Percentiles rank a stretch among this genome's conserved stretches.
These are phyloP conservation scores for Musa acuminata DNA, from an alignment of 176 grass and related monocot genomes.

Conservation along the genomic window DNA sequence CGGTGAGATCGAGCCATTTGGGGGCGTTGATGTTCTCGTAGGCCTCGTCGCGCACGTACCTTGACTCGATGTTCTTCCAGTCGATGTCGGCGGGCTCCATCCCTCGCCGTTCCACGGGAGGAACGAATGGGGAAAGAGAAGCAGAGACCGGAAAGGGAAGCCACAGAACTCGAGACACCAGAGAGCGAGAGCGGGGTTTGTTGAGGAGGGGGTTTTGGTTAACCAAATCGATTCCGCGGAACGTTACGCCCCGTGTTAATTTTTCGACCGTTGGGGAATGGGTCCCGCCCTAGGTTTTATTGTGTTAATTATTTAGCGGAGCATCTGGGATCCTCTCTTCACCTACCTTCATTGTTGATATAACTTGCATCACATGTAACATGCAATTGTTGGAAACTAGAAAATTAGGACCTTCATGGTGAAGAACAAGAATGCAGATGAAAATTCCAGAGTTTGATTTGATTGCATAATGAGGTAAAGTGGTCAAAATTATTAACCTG, in stretches of 20 bases:
- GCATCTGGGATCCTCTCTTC: too few species aligned
- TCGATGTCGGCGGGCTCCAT: conserved; percentile 92
- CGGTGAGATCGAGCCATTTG: conserved; percentile 62
- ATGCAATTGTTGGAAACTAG: too few species aligned
- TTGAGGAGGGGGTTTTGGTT: too few species aligned
- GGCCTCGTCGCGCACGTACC: conserved; percentile 68
- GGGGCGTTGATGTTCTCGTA: conserved; percentile 86
- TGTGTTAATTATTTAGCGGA: neutral
- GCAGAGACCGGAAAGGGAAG: neutral
- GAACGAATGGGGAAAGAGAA: neutral
- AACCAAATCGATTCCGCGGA: neutral
- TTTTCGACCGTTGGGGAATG: neutral
- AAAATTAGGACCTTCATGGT: too few species aligned
- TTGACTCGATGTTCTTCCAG: conserved; percentile 72
- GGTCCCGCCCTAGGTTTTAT: neutral
- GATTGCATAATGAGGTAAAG: too few species aligned
- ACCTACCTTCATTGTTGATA: too few species aligned
- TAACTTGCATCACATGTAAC: too few species aligned
- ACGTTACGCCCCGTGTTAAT: neutral
- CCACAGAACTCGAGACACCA: too few species aligned
- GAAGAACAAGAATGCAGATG: too few species aligned
- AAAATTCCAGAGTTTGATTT: too few species aligned
- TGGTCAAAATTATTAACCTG: too few species aligned
- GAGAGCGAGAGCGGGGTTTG: too few species aligned
- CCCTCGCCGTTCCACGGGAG: neutral